Conservation (phyloP, 331 rosid species). For the Pyrus hybrid region DNA sequence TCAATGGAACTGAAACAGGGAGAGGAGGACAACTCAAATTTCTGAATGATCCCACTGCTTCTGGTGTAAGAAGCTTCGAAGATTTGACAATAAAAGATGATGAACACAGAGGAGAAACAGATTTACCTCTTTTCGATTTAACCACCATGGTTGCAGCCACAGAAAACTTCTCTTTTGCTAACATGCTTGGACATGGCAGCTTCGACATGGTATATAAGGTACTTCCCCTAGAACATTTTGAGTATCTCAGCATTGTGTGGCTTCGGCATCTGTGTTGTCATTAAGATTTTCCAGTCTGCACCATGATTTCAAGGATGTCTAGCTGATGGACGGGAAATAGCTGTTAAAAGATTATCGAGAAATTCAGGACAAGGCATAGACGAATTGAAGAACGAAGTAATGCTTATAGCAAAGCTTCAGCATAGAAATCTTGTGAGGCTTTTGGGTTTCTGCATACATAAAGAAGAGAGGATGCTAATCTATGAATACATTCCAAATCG, state of each 20-base stretch:
- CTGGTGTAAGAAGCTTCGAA: neutral
- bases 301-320: slow-evolving; percentile 13
- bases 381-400: slow-evolving; percentile 26
- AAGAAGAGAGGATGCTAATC: slow-evolving; percentile 30
- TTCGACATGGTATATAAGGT: slow-evolving; percentile 30
- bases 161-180: slow-evolving; percentile 11
- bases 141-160: slow-evolving; percentile 13
- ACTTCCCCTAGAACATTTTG: neutral
- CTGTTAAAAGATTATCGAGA: slow-evolving; percentile 23
- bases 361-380: slow-evolving; percentile 23
- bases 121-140: slow-evolving; percentile 8
- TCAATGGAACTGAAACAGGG: too few relatives aligned
- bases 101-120: slow-evolving; percentile 1
- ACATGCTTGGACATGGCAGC: slow-evolving; percentile 28
- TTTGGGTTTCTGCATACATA: slow-evolving; percentile 18
- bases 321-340: slow-evolving; percentile 18
- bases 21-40: slow-evolving; percentile 7
- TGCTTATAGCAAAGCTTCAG: slow-evolving; percentile 24
- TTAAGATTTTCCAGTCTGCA: neutral
- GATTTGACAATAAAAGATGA: slow-evolving; percentile 4
- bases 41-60: slow-evolving; percentile 4
- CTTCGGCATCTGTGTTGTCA: too few relatives aligned
- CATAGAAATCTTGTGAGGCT: slow-evolving; percentile 29
- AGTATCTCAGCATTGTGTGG: neutral
- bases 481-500: slow-evolving; percentile 26